These are phyloP conservation scores for Pneumocystis canis DNA, from an alignment of 1,139 yeast species.

Conservation along the genomic window DNA sequence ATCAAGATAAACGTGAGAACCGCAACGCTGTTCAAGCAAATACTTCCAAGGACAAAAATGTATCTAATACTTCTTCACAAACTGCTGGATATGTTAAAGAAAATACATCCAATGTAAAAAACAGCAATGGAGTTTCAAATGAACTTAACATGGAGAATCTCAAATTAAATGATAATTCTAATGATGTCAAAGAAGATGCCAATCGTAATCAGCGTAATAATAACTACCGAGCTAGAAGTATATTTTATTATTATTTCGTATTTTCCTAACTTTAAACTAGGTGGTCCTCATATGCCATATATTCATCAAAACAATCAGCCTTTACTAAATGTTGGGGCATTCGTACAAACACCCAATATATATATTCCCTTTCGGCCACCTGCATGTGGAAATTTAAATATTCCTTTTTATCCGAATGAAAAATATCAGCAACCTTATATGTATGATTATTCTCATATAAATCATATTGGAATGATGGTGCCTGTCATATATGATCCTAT, in stretches of 20 bases:
- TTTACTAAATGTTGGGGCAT: background rate
- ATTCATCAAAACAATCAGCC: background rate
- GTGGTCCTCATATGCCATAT: background rate
- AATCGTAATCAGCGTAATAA: background rate
- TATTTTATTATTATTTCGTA: background rate
- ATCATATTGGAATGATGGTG: background rate
- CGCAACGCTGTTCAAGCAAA: background rate
- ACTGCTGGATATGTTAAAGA: background rate
- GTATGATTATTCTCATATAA: conserved; percentile 1
- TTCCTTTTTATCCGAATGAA: conserved; percentile 1
- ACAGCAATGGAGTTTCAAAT: background rate
- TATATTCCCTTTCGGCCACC: background rate
- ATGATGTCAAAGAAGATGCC: background rate
- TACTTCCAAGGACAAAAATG: background rate
- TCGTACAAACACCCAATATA: background rate
- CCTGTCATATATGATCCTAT: background rate
- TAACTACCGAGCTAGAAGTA: background rate
- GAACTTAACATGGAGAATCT: background rate
- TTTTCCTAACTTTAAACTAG: background rate
- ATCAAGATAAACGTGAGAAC: background rate
- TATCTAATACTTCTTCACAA: background rate
- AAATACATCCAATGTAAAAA: background rate
- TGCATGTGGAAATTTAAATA: background rate
- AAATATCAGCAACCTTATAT: conserved; percentile 1
- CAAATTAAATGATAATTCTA: background rate